Evolutionary conservation across 495 filamentous ascomycete genomes (phyloP).

Genomic region (Aspergillus campestris): DNA sequence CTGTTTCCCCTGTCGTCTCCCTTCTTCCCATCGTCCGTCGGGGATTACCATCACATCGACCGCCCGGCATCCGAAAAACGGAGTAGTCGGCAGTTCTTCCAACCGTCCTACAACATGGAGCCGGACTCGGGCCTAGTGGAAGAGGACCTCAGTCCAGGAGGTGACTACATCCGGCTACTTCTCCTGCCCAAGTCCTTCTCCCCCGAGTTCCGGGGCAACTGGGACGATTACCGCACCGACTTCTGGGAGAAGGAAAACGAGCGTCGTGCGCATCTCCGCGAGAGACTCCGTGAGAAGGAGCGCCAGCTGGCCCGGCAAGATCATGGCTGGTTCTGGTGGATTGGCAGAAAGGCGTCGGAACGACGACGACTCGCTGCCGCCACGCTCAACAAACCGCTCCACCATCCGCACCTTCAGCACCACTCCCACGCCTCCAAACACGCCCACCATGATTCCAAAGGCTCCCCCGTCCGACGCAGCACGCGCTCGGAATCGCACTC

Average conservation of each 20-base stretch:
- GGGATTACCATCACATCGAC: conserved; percentile 62
- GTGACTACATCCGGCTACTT: conserved; percentile 83
- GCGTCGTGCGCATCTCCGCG: conserved; percentile 62
- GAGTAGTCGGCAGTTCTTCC: conserved; percentile 30
- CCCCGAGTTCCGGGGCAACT: conserved; percentile 91
- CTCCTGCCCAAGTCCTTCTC: conserved; percentile 92
- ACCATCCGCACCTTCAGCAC: conserved; percentile 25
- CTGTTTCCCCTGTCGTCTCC: conserved; percentile 64
- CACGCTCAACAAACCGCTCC: conserved; percentile 20
- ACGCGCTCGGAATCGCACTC: conserved; percentile 40
- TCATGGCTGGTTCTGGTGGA: conserved; percentile 77
- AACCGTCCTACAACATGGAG: conserved; percentile 38
- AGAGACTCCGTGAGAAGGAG: conserved; percentile 56
- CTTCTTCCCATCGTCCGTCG: conserved; percentile 53
- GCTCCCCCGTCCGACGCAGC: conserved; percentile 21
- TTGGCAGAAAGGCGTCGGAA: conserved; percentile 55
- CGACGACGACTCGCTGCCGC: conserved; percentile 27
- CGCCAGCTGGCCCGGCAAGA: conserved; percentile 55
- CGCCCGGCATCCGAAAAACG: conserved; percentile 38
- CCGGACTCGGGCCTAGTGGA: conserved; percentile 49
- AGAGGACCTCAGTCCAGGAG: conserved; percentile 82
- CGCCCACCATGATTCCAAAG: conserved; percentile 23
- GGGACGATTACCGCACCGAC: conserved; percentile 86
- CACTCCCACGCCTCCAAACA: conserved; percentile 26
- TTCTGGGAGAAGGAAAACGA: conserved; percentile 98